Evolutionary conservation across 225 moss, liverwort and hornwort genomes (phyloP).

Genomic region (Marchantia polymorpha): DNA sequence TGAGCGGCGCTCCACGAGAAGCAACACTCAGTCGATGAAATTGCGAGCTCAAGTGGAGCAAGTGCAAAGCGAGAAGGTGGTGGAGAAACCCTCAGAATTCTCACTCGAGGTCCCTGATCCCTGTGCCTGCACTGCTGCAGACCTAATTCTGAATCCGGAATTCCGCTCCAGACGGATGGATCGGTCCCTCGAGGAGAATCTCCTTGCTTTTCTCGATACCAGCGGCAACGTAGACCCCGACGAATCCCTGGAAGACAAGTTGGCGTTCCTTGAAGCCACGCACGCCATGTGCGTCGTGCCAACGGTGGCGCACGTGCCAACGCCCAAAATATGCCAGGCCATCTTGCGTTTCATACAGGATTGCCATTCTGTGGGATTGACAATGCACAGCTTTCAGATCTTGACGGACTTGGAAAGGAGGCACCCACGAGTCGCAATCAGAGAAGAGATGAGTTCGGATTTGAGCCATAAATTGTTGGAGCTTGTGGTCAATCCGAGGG

Average conservation of each 20-base stretch:
- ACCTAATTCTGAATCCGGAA: background rate
- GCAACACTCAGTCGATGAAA: background rate
- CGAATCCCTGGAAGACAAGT: slow-evolving; percentile 21
- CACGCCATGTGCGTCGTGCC: slow-evolving; percentile 25
- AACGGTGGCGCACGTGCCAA: slow-evolving; percentile 28
- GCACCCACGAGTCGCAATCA: slow-evolving; percentile 30
- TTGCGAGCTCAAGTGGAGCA: background rate
- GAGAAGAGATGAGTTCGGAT: background rate
- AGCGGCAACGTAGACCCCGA: background rate
- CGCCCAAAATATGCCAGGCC: slow-evolving; percentile 28
- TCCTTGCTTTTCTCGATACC: slow-evolving; percentile 10
- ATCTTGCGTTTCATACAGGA: slow-evolving; percentile 22
- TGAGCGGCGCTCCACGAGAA: background rate
- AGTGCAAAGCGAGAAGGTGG: background rate
- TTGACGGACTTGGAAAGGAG: slow-evolving; percentile 35
- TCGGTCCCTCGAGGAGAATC: slow-evolving; percentile 12
- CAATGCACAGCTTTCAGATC: slow-evolving; percentile 27
- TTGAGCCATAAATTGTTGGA: background rate
- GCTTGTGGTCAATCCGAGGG: slow-evolving; percentile 17
- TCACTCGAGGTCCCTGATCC: background rate
- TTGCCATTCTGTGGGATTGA: slow-evolving; percentile 21
- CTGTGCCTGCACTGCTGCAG: background rate
- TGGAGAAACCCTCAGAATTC: background rate
- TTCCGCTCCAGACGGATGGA: slow-evolving; percentile 3
- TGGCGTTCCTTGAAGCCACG: slow-evolving; percentile 34